Evolutionary conservation across 176 grass and related monocot genomes (phyloP), one percentile per base, ranked within the genome.

Genomic region (Carex littledalei): DNA sequence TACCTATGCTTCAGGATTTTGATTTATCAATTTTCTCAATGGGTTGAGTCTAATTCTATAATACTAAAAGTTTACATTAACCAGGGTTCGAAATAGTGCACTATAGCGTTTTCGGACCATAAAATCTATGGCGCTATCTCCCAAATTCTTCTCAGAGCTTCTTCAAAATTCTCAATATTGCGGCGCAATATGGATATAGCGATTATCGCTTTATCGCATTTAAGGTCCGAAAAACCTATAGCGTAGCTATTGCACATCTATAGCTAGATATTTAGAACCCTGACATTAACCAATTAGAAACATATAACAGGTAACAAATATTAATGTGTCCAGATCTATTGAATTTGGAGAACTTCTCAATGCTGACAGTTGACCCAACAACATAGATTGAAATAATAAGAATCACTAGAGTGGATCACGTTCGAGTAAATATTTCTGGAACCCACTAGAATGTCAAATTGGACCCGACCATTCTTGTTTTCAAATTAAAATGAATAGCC

Each of bases 391-490:
- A 77, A 77, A 84, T 1, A 47, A 43, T 65, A 78, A 52, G 32
- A 39, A 85, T 24, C 52, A 50, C n/a, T 41, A 64, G 68, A 60
- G 49, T 29, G 50, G 45, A 86, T n/a, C 62, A 49, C 37, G 64
- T 61, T 53, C 49, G 47, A 80, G 26, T 67, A 54, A 89, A 22
- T 11, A 86, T 69, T 77, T 61, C 35, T 55, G 3, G 67, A 26
- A 52, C 57, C 82, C 79, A 81, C 68, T 71, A 78, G 77, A 84
- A 86, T 14, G 62, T 73, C 31, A 67, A 60, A 43, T 60, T 81
- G 21, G 57, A 84, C 49, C 63, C 49, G 8, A 78, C 54, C 32
- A 86, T 55, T 17, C 26, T 4, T 18, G 12, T 35, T 14, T 43
- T 32, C 58, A 61, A 77, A 85, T 86, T 81, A 37, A 86, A 76